Percentiles rank a stretch among this genome's conserved stretches.
Evolutionary conservation across 2,329 filamentous ascomycete genomes (phyloP).

Genomic region (Aspergillus awamori): DNA sequence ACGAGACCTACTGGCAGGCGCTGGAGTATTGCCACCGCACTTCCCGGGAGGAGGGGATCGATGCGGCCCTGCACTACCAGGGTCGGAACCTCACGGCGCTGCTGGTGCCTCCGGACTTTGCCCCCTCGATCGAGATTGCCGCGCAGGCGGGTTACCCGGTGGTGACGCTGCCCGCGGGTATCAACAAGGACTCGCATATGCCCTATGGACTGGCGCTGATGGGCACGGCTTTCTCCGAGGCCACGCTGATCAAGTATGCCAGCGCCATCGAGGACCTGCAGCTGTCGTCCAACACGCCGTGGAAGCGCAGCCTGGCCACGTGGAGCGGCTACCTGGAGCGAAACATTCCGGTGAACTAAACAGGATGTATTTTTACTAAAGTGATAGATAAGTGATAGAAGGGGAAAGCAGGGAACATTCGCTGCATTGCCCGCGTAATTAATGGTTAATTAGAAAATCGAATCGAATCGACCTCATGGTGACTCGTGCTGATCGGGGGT

Average conservation of each 20-base stretch:
- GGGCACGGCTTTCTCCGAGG: conserved; percentile 65
- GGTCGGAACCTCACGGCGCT: conserved; percentile 59
- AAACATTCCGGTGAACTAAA: conserved; percentile 35
- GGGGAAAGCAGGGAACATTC: too few relatives aligned
- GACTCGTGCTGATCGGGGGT: too few relatives aligned
- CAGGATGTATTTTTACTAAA: too few relatives aligned
- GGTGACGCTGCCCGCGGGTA: conserved; percentile 68
- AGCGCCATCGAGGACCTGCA: conserved; percentile 67
- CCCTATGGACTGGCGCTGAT: conserved; percentile 64
- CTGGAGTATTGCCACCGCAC: conserved; percentile 62
- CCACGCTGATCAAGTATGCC: conserved; percentile 60
- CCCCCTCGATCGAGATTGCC: conserved; percentile 68
- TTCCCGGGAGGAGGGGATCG: conserved; percentile 67
- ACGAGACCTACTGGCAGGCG: conserved; percentile 70
- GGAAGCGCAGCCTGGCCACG: conserved; percentile 54
- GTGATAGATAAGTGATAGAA: too few relatives aligned
- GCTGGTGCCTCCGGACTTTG: conserved; percentile 69
- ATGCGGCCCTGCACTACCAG: conserved; percentile 62
- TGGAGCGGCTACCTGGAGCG: conserved; percentile 56
- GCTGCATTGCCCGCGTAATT: too few relatives aligned
- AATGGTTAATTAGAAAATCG: too few relatives aligned
- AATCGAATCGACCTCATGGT: too few relatives aligned
- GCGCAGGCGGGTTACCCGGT: conserved; percentile 77
- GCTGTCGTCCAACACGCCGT: conserved; percentile 44
- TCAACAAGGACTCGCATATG: conserved; percentile 58